Percentiles rank a stretch among this genome's conserved stretches.
Evolutionary conservation across 768 basidiomycete species (phyloP).

Genomic region (Hirschioporus abietinus): DNA sequence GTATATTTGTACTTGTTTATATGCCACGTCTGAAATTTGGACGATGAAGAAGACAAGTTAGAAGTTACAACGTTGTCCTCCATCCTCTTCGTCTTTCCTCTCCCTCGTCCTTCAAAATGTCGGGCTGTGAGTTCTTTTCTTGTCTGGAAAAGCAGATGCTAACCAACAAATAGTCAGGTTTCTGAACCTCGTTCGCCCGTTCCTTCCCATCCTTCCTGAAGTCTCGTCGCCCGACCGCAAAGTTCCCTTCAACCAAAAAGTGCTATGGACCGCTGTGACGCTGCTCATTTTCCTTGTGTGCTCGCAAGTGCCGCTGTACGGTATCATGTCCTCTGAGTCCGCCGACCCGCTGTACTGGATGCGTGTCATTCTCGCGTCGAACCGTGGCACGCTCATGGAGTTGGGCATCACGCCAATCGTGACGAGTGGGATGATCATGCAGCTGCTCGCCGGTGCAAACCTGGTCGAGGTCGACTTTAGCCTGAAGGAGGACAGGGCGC

Average conservation of each 20-base stretch:
- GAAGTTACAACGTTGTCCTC: background rate
- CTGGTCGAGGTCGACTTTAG: slow-evolving; percentile 97
- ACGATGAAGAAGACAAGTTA: background rate
- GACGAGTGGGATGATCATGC: slow-evolving; percentile 99
- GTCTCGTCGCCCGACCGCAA: slow-evolving; percentile 98
- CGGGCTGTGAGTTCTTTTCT: slow-evolving; percentile 1
- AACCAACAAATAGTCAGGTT: slow-evolving; percentile 70
- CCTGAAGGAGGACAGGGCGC: slow-evolving; percentile 92
- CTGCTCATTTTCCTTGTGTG: slow-evolving; percentile 99
- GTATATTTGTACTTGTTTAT: background rate
- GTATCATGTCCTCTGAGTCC: slow-evolving; percentile 99
- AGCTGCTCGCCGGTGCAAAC: slow-evolving; percentile 95
- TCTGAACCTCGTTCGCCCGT: slow-evolving; percentile 95
- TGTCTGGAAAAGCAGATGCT: background rate
- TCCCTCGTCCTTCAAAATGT: background rate
- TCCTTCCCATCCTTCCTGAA: slow-evolving; percentile 94
- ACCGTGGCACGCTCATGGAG: slow-evolving; percentile 99
- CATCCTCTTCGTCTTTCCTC: slow-evolving; percentile 1
- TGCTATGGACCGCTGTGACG: slow-evolving; percentile 98
- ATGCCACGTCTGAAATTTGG: background rate
- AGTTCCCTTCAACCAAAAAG: slow-evolving; percentile 97
- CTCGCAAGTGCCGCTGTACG: slow-evolving; percentile 98
- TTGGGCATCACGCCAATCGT: slow-evolving; percentile 97
- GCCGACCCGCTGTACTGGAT: slow-evolving; percentile 99
- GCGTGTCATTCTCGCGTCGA: slow-evolving; percentile 98